Conservation (phyloP, 2,329 filamentous ascomycete genomes). For the Aspergillus fischeri region DNA sequence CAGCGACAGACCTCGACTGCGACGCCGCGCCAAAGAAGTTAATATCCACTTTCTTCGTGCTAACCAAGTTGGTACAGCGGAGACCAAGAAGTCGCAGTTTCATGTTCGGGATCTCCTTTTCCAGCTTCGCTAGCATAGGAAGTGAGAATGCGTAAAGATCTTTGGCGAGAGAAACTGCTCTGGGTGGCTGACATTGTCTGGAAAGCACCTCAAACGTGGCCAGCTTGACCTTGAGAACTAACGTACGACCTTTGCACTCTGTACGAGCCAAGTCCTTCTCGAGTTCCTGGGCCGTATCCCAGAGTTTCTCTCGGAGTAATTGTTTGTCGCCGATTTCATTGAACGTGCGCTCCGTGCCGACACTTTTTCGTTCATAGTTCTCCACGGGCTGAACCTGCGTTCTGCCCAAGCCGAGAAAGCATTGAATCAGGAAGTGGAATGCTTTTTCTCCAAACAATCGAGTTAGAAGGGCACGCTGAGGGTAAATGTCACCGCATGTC, state of each 20-base stretch:
- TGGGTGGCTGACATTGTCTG: slow-evolving; percentile 68
- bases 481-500: slow-evolving; percentile 83
- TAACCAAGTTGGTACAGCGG: slow-evolving; percentile 80
- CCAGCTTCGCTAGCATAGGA: slow-evolving; percentile 77
- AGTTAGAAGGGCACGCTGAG: slow-evolving; percentile 66
- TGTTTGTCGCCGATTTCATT: slow-evolving; percentile 67
- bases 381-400: slow-evolving; percentile 82
- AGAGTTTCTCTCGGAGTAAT: slow-evolving; percentile 70
- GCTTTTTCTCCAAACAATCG: slow-evolving; percentile 88
- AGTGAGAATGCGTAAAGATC: slow-evolving; percentile 79
- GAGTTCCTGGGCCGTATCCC: slow-evolving; percentile 76
- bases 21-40: slow-evolving; percentile 67
- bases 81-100: slow-evolving; percentile 83
- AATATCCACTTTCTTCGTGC: slow-evolving; percentile 74
- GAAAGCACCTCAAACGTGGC: slow-evolving; percentile 92
- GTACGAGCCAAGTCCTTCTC: slow-evolving; percentile 78
- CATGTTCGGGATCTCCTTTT: slow-evolving; percentile 76
- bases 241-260: slow-evolving; percentile 81
- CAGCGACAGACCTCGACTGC: slow-evolving; percentile 19
- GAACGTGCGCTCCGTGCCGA: slow-evolving; percentile 92
- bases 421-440: slow-evolving; percentile 78
- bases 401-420: slow-evolving; percentile 79
- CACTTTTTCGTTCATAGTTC: slow-evolving; percentile 86
- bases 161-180: slow-evolving; percentile 67
- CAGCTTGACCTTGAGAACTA: slow-evolving; percentile 88